Percentiles rank a stretch among this genome's conserved stretches.
phyloP scores from a whole-genome alignment of 2,329 filamentous ascomycete genomes.

The Daldinia sp. region DNA sequence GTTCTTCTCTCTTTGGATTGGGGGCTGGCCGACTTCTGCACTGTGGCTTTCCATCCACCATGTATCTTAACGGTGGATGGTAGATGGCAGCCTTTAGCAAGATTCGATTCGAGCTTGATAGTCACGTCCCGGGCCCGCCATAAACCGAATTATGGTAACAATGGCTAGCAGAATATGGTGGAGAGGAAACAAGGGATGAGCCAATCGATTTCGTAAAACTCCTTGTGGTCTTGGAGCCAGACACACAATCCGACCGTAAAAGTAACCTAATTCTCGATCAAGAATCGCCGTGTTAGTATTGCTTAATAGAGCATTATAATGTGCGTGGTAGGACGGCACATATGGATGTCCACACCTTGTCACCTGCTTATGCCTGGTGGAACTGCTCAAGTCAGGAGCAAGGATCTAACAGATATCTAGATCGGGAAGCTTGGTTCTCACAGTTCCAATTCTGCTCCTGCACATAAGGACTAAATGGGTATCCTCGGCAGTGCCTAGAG shows the following conservation, averaged over 20 bases:
- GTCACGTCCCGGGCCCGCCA: slow-evolving; percentile 27
- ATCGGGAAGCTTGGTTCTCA: slow-evolving; percentile 37
- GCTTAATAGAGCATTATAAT: slow-evolving; percentile 37
- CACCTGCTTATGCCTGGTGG: slow-evolving; percentile 34
- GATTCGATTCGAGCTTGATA: slow-evolving; percentile 22
- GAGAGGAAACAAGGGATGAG: slow-evolving; percentile 38
- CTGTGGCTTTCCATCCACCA: slow-evolving; percentile 28
- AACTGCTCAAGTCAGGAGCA: slow-evolving; percentile 36
- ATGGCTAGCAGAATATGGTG: slow-evolving; percentile 38
- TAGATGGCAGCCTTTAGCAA: slow-evolving; percentile 15
- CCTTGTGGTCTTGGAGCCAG: slow-evolving; percentile 37
- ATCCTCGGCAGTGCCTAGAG: slow-evolving; percentile 27
- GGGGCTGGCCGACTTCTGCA: slow-evolving; percentile 8
- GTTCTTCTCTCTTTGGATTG: slow-evolving; percentile 12
- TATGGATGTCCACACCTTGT: slow-evolving; percentile 39
- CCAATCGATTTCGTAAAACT: slow-evolving; percentile 43
- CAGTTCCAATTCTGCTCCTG: slow-evolving; percentile 31
- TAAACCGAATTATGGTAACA: slow-evolving; percentile 39
- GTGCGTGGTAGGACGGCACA: slow-evolving; percentile 39
- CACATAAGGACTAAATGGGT: slow-evolving; percentile 21
- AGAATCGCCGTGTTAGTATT: slow-evolving; percentile 39
- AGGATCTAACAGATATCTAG: slow-evolving; percentile 34
- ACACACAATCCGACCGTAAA: slow-evolving; percentile 40
- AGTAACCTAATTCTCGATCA: slow-evolving; percentile 40
- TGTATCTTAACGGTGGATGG: slow-evolving; percentile 16